Conservation (phyloP, 805 yeast species). For the Candida sithepensis region DNA sequence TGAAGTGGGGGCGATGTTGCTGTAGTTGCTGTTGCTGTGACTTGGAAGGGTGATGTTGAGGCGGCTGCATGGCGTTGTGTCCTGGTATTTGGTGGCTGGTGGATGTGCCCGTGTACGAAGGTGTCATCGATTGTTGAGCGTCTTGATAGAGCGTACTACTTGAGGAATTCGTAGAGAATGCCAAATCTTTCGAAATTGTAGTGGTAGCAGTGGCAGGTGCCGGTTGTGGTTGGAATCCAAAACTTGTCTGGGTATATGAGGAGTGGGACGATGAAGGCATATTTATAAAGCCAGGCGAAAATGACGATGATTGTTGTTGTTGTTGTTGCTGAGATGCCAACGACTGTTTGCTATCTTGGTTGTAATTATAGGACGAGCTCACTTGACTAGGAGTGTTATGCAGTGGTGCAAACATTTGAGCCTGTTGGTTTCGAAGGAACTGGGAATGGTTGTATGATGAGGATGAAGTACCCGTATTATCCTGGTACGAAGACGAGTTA, state of each 20-base stretch:
- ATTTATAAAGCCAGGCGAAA: slow-evolving; percentile 11
- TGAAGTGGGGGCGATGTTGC: slow-evolving; percentile 17
- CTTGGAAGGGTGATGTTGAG: slow-evolving; percentile 9
- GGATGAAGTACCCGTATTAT: slow-evolving; percentile 6
- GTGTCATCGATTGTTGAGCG: slow-evolving; percentile 26
- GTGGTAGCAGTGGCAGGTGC: slow-evolving; percentile 53
- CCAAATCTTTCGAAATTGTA: slow-evolving; percentile 46
- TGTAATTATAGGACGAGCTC: slow-evolving; percentile 33
- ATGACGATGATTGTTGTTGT: slow-evolving; percentile 12
- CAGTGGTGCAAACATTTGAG: slow-evolving; percentile 30
- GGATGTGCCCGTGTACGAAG: slow-evolving; percentile 7
- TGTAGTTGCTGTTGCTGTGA: slow-evolving; percentile 13
- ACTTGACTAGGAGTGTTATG: slow-evolving; percentile 49
- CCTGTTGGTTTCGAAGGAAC: slow-evolving; percentile 14
- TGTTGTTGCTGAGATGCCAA: slow-evolving; percentile 7
- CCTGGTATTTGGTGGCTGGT: not conserved
- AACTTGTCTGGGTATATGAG: slow-evolving; percentile 10
- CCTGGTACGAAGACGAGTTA: slow-evolving; percentile 8
- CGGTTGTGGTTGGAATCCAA: slow-evolving; percentile 34
- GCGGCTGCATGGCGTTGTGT: slow-evolving; percentile 9
- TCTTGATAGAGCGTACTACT: slow-evolving; percentile 32
- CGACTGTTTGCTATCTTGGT: slow-evolving; percentile 7
- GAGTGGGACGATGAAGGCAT: slow-evolving; percentile 11
- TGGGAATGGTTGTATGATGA: slow-evolving; percentile 9
- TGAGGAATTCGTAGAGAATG: slow-evolving; percentile 35